Conservation (phyloP, 208 protist species). For the Acanthamoeba sp. region DNA sequence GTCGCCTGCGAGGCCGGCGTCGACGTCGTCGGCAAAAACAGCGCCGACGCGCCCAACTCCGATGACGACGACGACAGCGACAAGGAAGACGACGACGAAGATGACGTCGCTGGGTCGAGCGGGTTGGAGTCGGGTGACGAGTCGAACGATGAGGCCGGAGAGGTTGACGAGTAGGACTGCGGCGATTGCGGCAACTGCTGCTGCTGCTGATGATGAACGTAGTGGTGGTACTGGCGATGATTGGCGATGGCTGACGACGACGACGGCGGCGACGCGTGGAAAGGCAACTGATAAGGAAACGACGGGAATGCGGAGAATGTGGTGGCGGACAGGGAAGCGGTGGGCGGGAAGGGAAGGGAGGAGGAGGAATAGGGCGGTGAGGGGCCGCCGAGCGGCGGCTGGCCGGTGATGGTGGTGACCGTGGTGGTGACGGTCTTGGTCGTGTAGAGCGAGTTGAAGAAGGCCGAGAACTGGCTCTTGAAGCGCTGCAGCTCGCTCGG, state of each 20-base stretch:
- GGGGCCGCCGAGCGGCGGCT: neutral
- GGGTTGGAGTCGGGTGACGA: neutral
- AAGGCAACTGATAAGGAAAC: neutral
- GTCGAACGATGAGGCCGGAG: neutral
- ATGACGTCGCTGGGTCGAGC: neutral
- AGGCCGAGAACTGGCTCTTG: slow-evolving; percentile 50
- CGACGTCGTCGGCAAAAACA: neutral
- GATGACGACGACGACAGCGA: neutral
- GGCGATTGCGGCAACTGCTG: neutral
- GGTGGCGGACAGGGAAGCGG: neutral
- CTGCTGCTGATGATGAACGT: neutral
- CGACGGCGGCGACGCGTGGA: too few relatives aligned
- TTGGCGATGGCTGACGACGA: neutral
- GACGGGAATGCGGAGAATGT: slow-evolving; percentile 2
- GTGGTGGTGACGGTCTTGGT: slow-evolving; percentile 32
- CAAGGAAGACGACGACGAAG: neutral
- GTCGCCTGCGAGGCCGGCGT: neutral
- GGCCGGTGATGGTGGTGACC: neutral
- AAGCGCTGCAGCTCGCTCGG: slow-evolving; percentile 53
- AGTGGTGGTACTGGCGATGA: too few relatives aligned
- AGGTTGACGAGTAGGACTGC: neutral
- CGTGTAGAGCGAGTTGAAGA: slow-evolving; percentile 59
- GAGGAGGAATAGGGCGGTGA: neutral
- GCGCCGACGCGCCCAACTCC: too few relatives aligned
- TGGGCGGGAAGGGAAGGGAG: neutral